phyloP scores from a whole-genome alignment of 768 basidiomycete species.

The Lactarius indigo region DNA sequence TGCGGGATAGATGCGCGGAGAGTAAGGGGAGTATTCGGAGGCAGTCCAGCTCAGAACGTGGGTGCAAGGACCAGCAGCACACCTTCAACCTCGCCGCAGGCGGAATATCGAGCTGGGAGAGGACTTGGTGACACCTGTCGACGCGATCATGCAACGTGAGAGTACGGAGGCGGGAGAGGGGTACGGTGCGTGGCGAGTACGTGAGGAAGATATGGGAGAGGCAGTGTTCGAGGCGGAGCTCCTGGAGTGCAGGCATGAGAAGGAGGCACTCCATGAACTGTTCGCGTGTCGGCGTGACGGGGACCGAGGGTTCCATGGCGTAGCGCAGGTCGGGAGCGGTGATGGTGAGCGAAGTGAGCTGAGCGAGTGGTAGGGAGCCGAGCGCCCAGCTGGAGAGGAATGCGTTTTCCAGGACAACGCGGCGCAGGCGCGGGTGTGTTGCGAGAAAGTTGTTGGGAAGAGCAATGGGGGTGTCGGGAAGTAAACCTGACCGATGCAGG shows the following conservation, averaged over 20 bases:
- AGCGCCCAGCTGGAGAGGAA: slow-evolving; percentile 8
- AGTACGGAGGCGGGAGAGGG: neutral
- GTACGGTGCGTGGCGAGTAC: neutral
- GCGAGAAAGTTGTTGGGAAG: slow-evolving; percentile 2
- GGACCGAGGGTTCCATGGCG: neutral
- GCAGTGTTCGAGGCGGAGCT: slow-evolving; percentile 6
- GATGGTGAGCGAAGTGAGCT: neutral
- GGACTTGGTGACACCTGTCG: slow-evolving; percentile 12
- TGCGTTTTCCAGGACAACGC: neutral
- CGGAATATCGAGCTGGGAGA: slow-evolving; percentile 8
- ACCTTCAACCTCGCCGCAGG: neutral
- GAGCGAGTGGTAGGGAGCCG: neutral
- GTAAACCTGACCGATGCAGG: neutral
- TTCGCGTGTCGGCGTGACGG: neutral
- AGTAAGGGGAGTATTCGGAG: slow-evolving; percentile 13
- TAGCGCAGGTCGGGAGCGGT: neutral
- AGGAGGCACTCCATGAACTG: slow-evolving; percentile 9
- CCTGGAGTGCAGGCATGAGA: slow-evolving; percentile 11
- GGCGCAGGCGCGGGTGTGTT: slow-evolving; percentile 16
- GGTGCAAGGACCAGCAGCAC: slow-evolving; percentile 12
- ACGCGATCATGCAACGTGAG: slow-evolving; percentile 4
- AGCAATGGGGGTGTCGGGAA: neutral
- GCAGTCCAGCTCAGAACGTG: slow-evolving; percentile 19
- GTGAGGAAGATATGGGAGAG: neutral
- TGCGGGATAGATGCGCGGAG: slow-evolving; percentile 10